phyloP scores from a whole-genome alignment of 2,329 filamentous ascomycete genomes.

The Neonectria coccinea region DNA sequence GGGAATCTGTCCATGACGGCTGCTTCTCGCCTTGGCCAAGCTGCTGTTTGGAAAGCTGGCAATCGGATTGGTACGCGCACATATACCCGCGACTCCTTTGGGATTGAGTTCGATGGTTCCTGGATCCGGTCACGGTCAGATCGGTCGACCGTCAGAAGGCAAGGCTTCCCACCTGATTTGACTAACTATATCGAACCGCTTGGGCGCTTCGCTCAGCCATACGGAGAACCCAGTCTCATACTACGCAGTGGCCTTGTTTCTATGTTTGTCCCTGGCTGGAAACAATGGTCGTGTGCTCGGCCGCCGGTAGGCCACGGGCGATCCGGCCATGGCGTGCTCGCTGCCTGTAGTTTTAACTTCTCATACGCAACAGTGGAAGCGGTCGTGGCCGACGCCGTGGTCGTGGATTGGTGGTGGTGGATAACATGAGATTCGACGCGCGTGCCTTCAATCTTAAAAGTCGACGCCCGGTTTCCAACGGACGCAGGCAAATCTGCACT shows the following conservation, averaged over 20 bases:
- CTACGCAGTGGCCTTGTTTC: slow-evolving; percentile 4
- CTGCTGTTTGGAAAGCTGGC: slow-evolving; percentile 3
- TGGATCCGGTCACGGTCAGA: slow-evolving; percentile 11
- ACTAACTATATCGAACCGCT: background rate
- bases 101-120: slow-evolving; percentile 1
- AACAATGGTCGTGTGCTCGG: slow-evolving; percentile 22
- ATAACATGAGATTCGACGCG: slow-evolving; percentile 18
- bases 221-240: background rate
- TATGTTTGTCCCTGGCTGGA: slow-evolving; percentile 15
- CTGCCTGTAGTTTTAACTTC: background rate
- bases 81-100: slow-evolving; percentile 5
- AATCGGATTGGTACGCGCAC: slow-evolving; percentile 9
- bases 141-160: slow-evolving; percentile 7
- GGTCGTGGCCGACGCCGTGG: slow-evolving; percentile 2
- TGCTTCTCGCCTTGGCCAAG: slow-evolving; percentile 14
- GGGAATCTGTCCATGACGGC: slow-evolving; percentile 13
- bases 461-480: slow-evolving; percentile 13
- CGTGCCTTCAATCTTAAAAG: slow-evolving; percentile 33
- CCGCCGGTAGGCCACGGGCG: background rate
- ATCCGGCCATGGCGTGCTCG: background rate
- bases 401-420: slow-evolving; percentile 15
- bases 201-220: slow-evolving; percentile 8
- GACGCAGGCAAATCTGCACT: slow-evolving; percentile 12
- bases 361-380: slow-evolving; percentile 9
- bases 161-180: slow-evolving; percentile 1